Base-by-base conservation (phyloP, 2,329 filamentous ascomycete species). In the Xylaria sp. region DNA sequence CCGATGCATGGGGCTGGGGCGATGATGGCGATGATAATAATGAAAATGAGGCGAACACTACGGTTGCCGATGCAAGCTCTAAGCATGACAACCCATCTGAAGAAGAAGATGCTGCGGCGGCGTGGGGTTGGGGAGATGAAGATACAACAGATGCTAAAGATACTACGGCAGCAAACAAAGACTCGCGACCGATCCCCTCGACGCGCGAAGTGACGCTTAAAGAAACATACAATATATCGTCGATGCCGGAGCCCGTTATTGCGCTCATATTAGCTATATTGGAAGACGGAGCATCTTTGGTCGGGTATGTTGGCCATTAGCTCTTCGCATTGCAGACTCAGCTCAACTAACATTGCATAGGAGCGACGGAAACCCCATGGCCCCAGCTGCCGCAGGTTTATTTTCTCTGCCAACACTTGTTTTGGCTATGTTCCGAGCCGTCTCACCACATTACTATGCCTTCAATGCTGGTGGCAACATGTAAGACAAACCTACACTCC, bases 191-290 rank as follows among this genome's bases (percentile, higher is more conserved):
- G 6, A 55, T 66, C 39, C 32, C 64, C 36, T 68, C 75, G 68
- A 84, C 84, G 8, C 85, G 89, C 64, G 92, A 96, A 76, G 82
- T 98, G 67, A 92, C 92, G 0, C 81, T 98, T 53, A 92, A 86
- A 69, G 96, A 99, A 80, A 92, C 87, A 1, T 99, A 97, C 79
- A 92, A 90, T 67, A 92, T 97, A 60, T 98, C 95, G 0, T 92
- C 92, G 2, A 91, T 98, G 78, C 95, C 96, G 0, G 90, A 93
- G 69, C 88, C 90, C 3, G 89, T 98, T 12, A 84, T 94, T 21
- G 84, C 88, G 19, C 85, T 93, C 32, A 88, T 95, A 61, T 82
- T 84, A 24, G 76, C 83, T 12, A 85, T 90, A 32, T 78, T 87
- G 69, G 86, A 90, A 68, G 89, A 92, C 71, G 89, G 85, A 1